Evolutionary conservation across 768 basidiomycete genomes (phyloP).

Genomic region (Lentinus brumalis): DNA sequence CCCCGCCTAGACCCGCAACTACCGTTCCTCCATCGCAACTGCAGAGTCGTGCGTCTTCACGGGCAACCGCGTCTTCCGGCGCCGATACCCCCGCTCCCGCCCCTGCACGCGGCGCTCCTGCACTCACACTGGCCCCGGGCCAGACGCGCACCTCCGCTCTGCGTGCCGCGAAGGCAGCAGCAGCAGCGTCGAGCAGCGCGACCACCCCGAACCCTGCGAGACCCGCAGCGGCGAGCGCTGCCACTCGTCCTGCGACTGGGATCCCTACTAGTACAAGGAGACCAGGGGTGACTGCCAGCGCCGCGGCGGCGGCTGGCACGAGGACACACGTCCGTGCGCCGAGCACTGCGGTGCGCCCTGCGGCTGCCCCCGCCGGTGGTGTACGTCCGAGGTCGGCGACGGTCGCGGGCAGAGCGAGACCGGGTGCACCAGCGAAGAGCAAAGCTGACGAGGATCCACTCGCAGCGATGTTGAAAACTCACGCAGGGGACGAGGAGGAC

Average conservation of each 20-base stretch:
- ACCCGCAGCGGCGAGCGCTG: slow-evolving; percentile 1
- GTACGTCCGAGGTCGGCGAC: neutral
- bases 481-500: slow-evolving; percentile 3
- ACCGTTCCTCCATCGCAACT: neutral
- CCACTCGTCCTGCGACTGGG: slow-evolving; percentile 3
- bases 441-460: neutral
- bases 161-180: slow-evolving; percentile 16
- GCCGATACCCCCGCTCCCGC: neutral
- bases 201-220: slow-evolving; percentile 8
- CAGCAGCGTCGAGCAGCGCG: slow-evolving; percentile 8
- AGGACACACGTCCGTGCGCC: neutral
- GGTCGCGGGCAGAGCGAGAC: neutral
- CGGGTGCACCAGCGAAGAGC: neutral
- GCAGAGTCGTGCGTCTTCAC: neutral
- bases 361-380: neutral
- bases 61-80: neutral
- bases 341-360: neutral
- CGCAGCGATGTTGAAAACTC: slow-evolving; percentile 4
- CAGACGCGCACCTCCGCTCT: slow-evolving; percentile 15
- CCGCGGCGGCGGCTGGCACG: neutral
- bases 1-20: neutral
- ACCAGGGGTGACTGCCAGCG: neutral
- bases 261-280: neutral
- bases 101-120: neutral
- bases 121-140: neutral